Percentiles rank a stretch among this genome's conserved stretches.
phyloP scores from a whole-genome alignment of 495 filamentous ascomycete species.

The Annulohypoxylon moriforme region DNA sequence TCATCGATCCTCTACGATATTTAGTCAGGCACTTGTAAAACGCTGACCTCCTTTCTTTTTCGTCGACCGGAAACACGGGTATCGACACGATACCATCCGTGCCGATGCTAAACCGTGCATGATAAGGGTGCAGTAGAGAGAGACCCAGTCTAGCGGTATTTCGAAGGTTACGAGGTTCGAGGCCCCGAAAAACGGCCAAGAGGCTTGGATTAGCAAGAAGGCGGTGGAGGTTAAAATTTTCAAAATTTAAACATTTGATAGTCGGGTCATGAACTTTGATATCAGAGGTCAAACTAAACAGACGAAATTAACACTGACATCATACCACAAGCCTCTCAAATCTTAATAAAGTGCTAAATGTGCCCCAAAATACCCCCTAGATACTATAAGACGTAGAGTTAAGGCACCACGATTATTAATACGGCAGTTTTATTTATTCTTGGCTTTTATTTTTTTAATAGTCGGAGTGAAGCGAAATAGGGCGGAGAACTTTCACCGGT shows the following conservation, averaged over 20 bases:
- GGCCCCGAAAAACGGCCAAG: conserved; percentile 35
- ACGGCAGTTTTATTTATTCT: conserved; percentile 1
- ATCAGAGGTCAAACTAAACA: conserved; percentile 12
- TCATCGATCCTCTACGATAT: conserved; percentile 37
- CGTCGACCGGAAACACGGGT: conserved; percentile 35
- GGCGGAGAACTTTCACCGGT: neutral
- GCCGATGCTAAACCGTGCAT: conserved; percentile 37
- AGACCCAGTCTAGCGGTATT: conserved; percentile 24
- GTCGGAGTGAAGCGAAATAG: neutral
- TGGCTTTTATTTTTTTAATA: neutral
- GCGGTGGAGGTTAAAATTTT: conserved; percentile 24
- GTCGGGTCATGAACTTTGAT: neutral
- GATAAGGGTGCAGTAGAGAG: conserved; percentile 29
- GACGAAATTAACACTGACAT: conserved; percentile 12
- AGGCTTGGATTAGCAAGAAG: conserved; percentile 29
- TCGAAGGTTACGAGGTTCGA: conserved; percentile 30
- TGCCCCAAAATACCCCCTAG: too few species aligned
- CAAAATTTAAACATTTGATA: conserved; percentile 8
- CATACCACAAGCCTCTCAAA: conserved; percentile 6
- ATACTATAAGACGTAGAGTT: neutral
- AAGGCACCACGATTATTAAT: conserved; percentile 14
- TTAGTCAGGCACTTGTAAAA: conserved; percentile 42
- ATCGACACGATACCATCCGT: conserved; percentile 34
- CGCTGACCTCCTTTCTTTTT: conserved; percentile 37
- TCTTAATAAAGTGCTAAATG: conserved; percentile 16